These are phyloP conservation scores for Epichloe glyceriae DNA, from an alignment of 2,329 filamentous ascomycete species.

Conservation along the genomic window DNA sequence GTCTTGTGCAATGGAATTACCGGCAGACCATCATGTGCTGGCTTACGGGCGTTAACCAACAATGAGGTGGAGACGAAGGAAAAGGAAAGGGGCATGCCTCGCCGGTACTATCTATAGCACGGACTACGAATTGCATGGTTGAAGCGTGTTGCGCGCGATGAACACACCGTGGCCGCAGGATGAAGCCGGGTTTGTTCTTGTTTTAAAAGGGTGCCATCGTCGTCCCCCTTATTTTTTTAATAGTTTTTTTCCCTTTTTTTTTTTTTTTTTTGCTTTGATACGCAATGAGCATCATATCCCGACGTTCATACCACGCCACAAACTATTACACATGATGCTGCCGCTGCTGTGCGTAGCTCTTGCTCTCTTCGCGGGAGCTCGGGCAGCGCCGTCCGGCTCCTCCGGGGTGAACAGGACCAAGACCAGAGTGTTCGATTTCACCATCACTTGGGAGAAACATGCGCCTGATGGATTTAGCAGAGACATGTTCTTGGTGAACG, in stretches of 20 bases:
- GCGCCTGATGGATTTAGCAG: conserved; percentile 31
- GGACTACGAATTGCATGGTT: not conserved
- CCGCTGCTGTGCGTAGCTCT: not conserved
- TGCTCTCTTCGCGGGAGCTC: not conserved
- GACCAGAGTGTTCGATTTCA: conserved; percentile 13
- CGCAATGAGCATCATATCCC: no score
- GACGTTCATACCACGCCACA: not conserved
- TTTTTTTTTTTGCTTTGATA: no score
- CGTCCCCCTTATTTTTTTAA: no score
- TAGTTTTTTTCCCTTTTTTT: no score
- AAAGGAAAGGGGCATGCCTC: not conserved
- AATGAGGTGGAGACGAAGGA: not conserved
- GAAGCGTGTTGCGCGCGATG: not conserved
- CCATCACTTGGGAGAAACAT: conserved; percentile 23
- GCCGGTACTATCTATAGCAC: not conserved
- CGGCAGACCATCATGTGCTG: no score
- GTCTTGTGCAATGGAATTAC: no score
- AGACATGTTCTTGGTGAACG: conserved; percentile 41
- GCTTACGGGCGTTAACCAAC: not conserved
- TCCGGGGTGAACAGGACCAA: not conserved
- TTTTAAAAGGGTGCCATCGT: no score
- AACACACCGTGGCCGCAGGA: no score
- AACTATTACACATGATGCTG: not conserved
- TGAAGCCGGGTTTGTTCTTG: no score
- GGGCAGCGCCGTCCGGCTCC: not conserved